These are phyloP conservation scores for Symbiodinium natans DNA, from an alignment of 73 alveolate species.

Conservation along the genomic window DNA sequence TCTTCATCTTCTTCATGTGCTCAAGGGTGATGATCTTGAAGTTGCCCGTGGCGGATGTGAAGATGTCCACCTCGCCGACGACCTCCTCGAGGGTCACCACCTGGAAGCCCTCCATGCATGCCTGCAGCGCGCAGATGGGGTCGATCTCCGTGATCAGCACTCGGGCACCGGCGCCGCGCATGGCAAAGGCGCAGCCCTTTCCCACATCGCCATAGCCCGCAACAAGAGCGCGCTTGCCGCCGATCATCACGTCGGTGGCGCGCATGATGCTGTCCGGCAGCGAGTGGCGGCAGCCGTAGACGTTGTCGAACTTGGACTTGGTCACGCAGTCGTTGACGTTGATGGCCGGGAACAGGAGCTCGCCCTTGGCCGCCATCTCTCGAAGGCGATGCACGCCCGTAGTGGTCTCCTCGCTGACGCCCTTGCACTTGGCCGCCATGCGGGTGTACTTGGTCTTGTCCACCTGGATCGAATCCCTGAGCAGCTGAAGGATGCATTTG, in stretches of 20 bases:
- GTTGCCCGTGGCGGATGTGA: constrained; percentile 98
- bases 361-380: constrained; percentile 97
- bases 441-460: constrained; percentile 97
- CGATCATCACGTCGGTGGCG: constrained; percentile 99
- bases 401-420: constrained; percentile 99
- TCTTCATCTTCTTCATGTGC: constrained; percentile 98
- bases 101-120: constrained; percentile 98
- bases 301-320: constrained; percentile 97
- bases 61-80: constrained; percentile 97
- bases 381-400: constrained; percentile 99
- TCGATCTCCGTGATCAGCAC: constrained; percentile 98
- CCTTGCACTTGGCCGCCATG: constrained; percentile 97
- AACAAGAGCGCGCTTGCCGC: constrained; percentile 98
- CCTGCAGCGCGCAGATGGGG: constrained; percentile 99
- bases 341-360: constrained; percentile 98
- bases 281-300: constrained; percentile 98
- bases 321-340: constrained; percentile 97
- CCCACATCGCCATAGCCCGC: constrained; percentile 99
- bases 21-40: constrained; percentile 97
- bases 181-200: constrained; percentile 98
- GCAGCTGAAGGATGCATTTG: constrained; percentile 95
- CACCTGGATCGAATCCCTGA: constrained; percentile 96
- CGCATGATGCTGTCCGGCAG: constrained; percentile 99
- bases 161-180: constrained; percentile 98
- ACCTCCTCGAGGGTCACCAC: constrained; percentile 96